These are phyloP conservation scores for Fistulina hepatica DNA, from an alignment of 1,284 basidiomycete genomes.

Conservation along the genomic window DNA sequence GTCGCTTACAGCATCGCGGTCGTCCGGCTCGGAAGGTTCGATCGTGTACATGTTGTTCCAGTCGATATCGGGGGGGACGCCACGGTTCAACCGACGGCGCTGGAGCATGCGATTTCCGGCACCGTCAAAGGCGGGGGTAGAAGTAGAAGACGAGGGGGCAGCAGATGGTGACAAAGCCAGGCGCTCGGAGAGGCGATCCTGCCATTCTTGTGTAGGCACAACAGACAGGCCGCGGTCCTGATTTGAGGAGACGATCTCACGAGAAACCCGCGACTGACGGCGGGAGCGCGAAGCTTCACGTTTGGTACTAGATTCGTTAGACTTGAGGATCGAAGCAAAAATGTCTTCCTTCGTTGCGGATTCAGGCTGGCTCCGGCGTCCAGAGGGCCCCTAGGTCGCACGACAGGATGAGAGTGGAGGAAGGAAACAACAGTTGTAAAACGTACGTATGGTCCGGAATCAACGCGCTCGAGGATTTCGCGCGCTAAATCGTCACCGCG, in stretches of 20 bases:
- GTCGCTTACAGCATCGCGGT: slow-evolving; percentile 33
- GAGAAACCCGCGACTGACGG: slow-evolving; percentile 61
- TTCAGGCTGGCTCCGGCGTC: slow-evolving; percentile 38
- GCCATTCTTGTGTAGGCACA: slow-evolving; percentile 66
- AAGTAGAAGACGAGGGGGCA: slow-evolving; percentile 13
- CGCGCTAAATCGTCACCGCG: slow-evolving; percentile 59
- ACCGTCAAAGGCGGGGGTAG: slow-evolving; percentile 14
- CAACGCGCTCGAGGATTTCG: slow-evolving; percentile 62
- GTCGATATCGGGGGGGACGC: slow-evolving; percentile 23
- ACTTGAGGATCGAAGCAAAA: slow-evolving; percentile 58
- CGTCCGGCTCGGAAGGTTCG: slow-evolving; percentile 15
- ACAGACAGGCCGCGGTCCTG: slow-evolving; percentile 49
- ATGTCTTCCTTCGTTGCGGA: slow-evolving; percentile 55
- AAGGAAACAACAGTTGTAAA: slow-evolving; percentile 2
- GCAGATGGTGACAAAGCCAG: slow-evolving; percentile 28
- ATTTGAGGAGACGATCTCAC: slow-evolving; percentile 62
- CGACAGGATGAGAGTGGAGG: slow-evolving; percentile 9
- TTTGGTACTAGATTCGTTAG: slow-evolving; percentile 35
- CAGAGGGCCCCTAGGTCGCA: slow-evolving; percentile 47
- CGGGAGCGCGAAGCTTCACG: slow-evolving; percentile 53
- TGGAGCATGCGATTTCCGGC: slow-evolving; percentile 27
- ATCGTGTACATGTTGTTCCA: slow-evolving; percentile 46
- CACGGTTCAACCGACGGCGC: slow-evolving; percentile 32
- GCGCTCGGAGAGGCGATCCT: slow-evolving; percentile 53
- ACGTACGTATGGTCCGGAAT: slow-evolving; percentile 64